These are phyloP conservation scores for Taphrina populina DNA, from an alignment of 1,139 yeast species.

Conservation along the genomic window DNA sequence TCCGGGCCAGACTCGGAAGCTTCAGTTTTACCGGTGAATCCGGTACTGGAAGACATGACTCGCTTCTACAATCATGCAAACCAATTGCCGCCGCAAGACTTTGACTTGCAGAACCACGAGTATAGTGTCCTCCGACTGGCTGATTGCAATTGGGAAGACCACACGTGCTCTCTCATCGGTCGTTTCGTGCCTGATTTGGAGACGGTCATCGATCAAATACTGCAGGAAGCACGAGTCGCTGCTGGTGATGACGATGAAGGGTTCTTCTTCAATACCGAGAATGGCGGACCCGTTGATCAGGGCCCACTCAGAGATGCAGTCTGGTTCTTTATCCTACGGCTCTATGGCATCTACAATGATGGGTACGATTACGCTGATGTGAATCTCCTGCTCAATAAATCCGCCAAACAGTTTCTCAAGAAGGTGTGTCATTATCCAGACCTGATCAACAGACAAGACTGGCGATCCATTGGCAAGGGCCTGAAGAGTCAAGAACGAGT, in stretches of 20 bases:
- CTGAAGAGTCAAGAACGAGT: constrained; percentile 24
- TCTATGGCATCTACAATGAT: constrained; percentile 35
- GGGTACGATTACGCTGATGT: constrained; percentile 34
- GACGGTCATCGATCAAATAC: constrained; percentile 16
- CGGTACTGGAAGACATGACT: constrained; percentile 29
- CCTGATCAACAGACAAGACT: constrained; percentile 19
- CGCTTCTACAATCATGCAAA: constrained; percentile 16
- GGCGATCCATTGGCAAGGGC: constrained; percentile 27
- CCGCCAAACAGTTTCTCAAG: constrained; percentile 22
- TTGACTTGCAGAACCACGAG: constrained; percentile 13
- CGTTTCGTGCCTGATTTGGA: constrained; percentile 30
- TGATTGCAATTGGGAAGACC: constrained; percentile 35
- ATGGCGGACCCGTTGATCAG: constrained; percentile 18
- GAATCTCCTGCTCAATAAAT: constrained; percentile 18
- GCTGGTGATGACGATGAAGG: constrained; percentile 32
- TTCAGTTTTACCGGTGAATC: constrained; percentile 22
- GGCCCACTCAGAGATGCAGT: constrained; percentile 35
- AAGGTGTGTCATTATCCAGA: constrained; percentile 23
- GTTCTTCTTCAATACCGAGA: constrained; percentile 18
- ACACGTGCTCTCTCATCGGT: constrained; percentile 29
- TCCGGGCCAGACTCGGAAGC: constrained; percentile 1
- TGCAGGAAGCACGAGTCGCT: constrained; percentile 29
- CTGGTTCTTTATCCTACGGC: constrained; percentile 35
- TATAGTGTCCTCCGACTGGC: constrained; percentile 25
- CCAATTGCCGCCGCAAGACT: constrained; percentile 1